Percentiles rank a stretch among this genome's conserved stretches.
phyloP scores from a whole-genome alignment of 352 stramenopile species.

The Pythium utonaiense region DNA sequence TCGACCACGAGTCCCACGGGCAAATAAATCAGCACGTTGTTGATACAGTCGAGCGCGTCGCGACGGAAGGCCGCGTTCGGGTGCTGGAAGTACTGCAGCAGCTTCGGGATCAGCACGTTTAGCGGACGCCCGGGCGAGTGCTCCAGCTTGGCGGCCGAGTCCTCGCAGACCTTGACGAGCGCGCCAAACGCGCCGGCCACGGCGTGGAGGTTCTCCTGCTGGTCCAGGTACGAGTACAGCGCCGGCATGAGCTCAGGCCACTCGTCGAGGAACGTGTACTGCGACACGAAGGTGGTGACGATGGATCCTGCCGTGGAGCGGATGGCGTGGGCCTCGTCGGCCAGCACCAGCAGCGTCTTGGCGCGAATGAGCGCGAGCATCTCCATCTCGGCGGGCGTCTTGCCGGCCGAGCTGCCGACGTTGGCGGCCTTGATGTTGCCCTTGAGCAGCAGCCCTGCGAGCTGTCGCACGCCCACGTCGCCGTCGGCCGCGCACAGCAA shows the following conservation, averaged over 20 bases:
- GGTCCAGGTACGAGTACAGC: conserved; percentile 54
- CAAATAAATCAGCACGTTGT: conserved; percentile 89
- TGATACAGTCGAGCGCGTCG: conserved; percentile 86
- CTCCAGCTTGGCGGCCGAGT: conserved; percentile 87
- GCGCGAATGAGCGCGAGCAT: conserved; percentile 79
- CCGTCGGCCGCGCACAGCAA: conserved; percentile 61
- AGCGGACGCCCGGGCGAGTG: conserved; percentile 84
- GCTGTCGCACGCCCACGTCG: conserved; percentile 66
- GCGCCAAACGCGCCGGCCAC: conserved; percentile 83
- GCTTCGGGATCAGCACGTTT: conserved; percentile 84
- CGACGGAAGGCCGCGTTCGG: conserved; percentile 70
- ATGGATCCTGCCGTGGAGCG: conserved; percentile 74
- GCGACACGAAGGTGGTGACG: conserved; percentile 83
- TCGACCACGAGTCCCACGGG: conserved; percentile 85
- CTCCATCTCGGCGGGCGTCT: conserved; percentile 56
- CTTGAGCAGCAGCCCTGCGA: conserved; percentile 82
- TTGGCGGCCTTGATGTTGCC: conserved; percentile 83
- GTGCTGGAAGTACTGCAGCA: conserved; percentile 89
- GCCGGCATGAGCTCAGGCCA: conserved; percentile 86
- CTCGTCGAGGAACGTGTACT: conserved; percentile 86
- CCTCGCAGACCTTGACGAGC: conserved; percentile 88
- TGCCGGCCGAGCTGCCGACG: conserved; percentile 34
- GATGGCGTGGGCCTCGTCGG: conserved; percentile 61
- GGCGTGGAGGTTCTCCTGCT: conserved; percentile 54
- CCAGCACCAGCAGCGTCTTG: conserved; percentile 66